Evolutionary conservation across 176 grass and related monocot species (phyloP).

Genomic region (Rhynchospora tenuis): DNA sequence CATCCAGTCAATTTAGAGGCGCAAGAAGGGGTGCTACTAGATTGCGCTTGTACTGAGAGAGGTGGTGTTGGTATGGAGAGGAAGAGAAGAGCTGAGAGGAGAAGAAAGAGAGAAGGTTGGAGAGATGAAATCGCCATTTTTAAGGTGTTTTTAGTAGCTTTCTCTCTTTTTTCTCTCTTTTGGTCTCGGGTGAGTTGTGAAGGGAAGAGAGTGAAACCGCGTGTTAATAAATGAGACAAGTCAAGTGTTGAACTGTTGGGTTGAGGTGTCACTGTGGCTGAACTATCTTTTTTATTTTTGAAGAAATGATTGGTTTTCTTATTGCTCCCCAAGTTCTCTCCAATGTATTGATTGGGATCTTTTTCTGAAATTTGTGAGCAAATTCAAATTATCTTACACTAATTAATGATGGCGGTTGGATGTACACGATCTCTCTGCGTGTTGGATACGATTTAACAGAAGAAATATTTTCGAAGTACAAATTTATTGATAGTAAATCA

Average conservation of each 20-base stretch:
- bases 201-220: not conserved
- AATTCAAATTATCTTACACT: too few species aligned
- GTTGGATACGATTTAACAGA: too few species aligned
- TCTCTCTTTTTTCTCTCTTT: not conserved
- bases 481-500: too few species aligned
- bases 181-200: not conserved
- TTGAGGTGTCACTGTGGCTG: not conserved
- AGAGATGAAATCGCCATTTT: not conserved
- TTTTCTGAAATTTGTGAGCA: too few species aligned
- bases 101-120: not conserved
- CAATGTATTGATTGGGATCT: too few species aligned
- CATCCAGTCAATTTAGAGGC: not conserved
- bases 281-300: too few species aligned
- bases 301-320: too few species aligned
- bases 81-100: not conserved
- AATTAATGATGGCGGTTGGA: too few species aligned
- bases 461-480: too few species aligned
- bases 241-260: not conserved
- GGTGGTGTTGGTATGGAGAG: not conserved
- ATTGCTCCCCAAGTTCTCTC: too few species aligned
- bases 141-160: not conserved
- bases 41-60: conserved; percentile 6
- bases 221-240: not conserved
- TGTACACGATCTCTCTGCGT: too few species aligned
- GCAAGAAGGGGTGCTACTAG: not conserved